Base-by-base conservation (phyloP, 2,329 filamentous ascomycete species). In the Graphilbum ipis-grandicollis region DNA sequence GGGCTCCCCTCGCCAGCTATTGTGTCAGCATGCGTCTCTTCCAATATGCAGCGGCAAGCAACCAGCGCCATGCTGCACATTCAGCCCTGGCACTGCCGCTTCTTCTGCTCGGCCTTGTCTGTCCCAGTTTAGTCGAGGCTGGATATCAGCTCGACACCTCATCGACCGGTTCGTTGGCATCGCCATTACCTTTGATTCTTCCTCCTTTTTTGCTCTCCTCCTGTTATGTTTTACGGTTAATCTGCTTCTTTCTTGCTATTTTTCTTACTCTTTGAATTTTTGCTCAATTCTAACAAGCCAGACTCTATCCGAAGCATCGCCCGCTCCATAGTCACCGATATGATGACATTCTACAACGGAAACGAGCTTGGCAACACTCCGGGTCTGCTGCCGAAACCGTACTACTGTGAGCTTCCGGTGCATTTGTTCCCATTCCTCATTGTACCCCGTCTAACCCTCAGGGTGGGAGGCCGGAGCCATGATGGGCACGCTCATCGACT, bases 401-500 rank as follows among this genome's bases (percentile, higher is more conserved):
- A 68, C 41, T 68, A 66, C 48, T 68, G 65, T 66, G 52, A 45
- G 62, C 51, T 6, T 12, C 26, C 10, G 8, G 17, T 31, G 9
- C 18, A 7, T n/a, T 28, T 4, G 6, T 13, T 13, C 26, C 14
- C 6, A n/a, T 28, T 5, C 12, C 26, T 28, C 14, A 9, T 12
- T n/a, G 5, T 13, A 7, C 14, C 9, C 10, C 26, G 8, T 5
- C 14, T 25, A 8, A 25, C 26, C 10, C 26, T 15, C 39, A 71
- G 66, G 68, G 68, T 85, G 75, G 81, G 78, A 80, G 56, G 77
- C 65, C 10, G 80, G 80, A 36, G 79, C 79, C 39, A 73, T 86
- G 62, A 65, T 75, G 56, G 71, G 70, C 18, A 63, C 77, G 3
- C 59, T 90, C 43, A 64, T 92, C 37, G 80, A 90, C 48, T 90